Evolutionary conservation across 768 basidiomycete species (phyloP).

Genomic region (Austroboletus eburneus): DNA sequence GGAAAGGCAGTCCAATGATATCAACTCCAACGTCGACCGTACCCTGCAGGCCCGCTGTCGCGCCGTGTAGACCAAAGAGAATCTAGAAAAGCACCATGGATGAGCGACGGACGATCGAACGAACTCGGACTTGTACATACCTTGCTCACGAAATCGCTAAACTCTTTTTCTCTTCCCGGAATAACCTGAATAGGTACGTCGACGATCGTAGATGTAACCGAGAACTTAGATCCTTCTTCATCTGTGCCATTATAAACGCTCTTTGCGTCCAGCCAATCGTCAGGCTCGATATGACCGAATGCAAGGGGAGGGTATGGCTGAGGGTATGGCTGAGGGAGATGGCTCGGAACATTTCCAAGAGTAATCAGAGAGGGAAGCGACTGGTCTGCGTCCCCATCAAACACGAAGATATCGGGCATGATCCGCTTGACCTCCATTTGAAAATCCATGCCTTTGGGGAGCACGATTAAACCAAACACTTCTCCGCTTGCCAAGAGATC

Average conservation of each 20-base stretch:
- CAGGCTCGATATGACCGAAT: constrained; percentile 71
- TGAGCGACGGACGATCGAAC: background rate
- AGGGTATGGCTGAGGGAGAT: too few relatives aligned
- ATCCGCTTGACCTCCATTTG: constrained; percentile 59
- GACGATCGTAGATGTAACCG: constrained; percentile 59
- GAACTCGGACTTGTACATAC: constrained; percentile 34
- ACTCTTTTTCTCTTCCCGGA: constrained; percentile 72
- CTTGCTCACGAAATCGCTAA: constrained; percentile 75
- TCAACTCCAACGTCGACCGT: constrained; percentile 55
- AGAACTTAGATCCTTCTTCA: constrained; percentile 51
- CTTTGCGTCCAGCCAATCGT: constrained; percentile 56
- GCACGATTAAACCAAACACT: constrained; percentile 58
- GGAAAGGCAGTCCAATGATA: constrained; percentile 58
- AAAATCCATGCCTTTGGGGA: constrained; percentile 67
- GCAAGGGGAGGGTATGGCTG: constrained; percentile 67
- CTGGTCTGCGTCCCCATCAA: constrained; percentile 62
- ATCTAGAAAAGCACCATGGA: constrained; percentile 39
- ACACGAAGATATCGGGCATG: constrained; percentile 74
- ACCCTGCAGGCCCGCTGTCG: constrained; percentile 65
- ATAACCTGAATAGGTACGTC: constrained; percentile 77
- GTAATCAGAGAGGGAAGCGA: constrained; percentile 1
- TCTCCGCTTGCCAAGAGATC: constrained; percentile 65
- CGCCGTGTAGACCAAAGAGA: constrained; percentile 62
- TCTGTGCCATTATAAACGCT: constrained; percentile 42
- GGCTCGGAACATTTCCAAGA: constrained; percentile 38